Base-by-base conservation (phyloP, 176 grass and related monocot species). In the Neostapfia colusana region DNA sequence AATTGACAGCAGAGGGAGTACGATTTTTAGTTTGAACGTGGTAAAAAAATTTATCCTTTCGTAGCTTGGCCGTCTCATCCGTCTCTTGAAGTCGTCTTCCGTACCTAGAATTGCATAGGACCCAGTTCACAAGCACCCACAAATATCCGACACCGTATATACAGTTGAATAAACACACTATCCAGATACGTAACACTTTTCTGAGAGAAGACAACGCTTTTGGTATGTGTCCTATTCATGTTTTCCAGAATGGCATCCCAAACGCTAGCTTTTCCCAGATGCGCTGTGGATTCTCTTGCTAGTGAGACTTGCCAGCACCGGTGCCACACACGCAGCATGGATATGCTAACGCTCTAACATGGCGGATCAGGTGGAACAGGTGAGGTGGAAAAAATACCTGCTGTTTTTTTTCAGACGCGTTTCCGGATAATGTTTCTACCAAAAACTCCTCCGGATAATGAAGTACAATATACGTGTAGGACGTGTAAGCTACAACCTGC, bases 261-360 rank as follows among this genome's bases (percentile, higher is more conserved):
- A 3, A 23, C 51, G 10, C 34, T 55, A 51, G 48, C 16, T 51
- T 20, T 26, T 10, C 4, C 20, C 8, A 18, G 54, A 70, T 23
- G 20, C 31, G 31, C 28, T 23, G 28, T 46, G 53, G 28, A 46
- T 46, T 31, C 8, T 31, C 57, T 26, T 4, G 15, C 1, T 20
- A 23, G 43, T 3, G 31, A 53, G 35, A 42, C 34, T 12, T 24
- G 70, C 48, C 80, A 57, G 61, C 44, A 31, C 62, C 46, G 7
- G 63, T 23, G 78, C 71, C 84, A 81, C 78, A 75, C 25, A 63
- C 53, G 43, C 71, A 69, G 78, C 64, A 86, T 86, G 41, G 55
- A 24, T 43, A 36, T n/a, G 51, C 3, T 69, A 51, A 53, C 17
- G 48, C 23, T 63, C 63, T 74, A 64, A 76, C 44, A 62, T 27